phyloP scores from a whole-genome alignment of 805 yeast genomes.

The Allodekkera sacchari region DNA sequence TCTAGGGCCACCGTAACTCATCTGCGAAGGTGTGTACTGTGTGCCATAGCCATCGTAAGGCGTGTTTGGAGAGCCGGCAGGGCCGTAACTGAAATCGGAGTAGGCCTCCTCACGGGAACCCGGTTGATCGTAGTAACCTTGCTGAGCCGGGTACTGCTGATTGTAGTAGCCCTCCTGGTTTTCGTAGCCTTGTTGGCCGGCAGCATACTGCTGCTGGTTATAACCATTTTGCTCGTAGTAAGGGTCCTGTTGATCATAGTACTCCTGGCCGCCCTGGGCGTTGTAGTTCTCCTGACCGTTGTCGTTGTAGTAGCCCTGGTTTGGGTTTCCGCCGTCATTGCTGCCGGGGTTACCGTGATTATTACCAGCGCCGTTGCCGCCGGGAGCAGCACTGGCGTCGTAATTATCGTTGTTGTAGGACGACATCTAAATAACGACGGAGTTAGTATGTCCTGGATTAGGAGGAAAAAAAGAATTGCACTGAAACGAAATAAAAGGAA shows the following conservation, averaged over 20 bases:
- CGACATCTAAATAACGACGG: constrained; percentile 37
- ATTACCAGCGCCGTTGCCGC: no score
- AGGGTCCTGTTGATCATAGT: constrained; percentile 15
- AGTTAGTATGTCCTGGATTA: not conserved
- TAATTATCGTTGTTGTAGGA: constrained; percentile 53
- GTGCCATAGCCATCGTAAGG: constrained; percentile 57
- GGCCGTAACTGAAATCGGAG: constrained; percentile 53
- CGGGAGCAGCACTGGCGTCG: constrained; percentile 29
- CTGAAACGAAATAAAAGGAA: constrained; percentile 1
- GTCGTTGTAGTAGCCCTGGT: constrained; percentile 27
- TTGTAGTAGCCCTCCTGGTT: no score
- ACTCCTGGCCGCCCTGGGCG: constrained; percentile 11
- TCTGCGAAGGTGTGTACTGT: constrained; percentile 66
- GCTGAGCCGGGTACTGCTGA: constrained; percentile 39
- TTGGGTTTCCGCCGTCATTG: constrained; percentile 11
- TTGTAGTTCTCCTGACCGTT: constrained; percentile 8
- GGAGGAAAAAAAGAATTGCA: constrained; percentile 1
- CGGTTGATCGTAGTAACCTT: constrained; percentile 47
- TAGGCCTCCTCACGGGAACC: constrained; percentile 44
- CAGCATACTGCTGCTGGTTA: constrained; percentile 16
- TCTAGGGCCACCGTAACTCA: constrained; percentile 79
- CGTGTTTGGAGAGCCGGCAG: constrained; percentile 55
- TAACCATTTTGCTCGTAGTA: constrained; percentile 18
- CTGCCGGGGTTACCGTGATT: constrained; percentile 8
- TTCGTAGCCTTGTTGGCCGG: constrained; percentile 30